Percentiles rank a stretch among this genome's conserved stretches.
Conservation (phyloP, 495 filamentous ascomycete genomes). For the Neurospora tetraspora region DNA sequence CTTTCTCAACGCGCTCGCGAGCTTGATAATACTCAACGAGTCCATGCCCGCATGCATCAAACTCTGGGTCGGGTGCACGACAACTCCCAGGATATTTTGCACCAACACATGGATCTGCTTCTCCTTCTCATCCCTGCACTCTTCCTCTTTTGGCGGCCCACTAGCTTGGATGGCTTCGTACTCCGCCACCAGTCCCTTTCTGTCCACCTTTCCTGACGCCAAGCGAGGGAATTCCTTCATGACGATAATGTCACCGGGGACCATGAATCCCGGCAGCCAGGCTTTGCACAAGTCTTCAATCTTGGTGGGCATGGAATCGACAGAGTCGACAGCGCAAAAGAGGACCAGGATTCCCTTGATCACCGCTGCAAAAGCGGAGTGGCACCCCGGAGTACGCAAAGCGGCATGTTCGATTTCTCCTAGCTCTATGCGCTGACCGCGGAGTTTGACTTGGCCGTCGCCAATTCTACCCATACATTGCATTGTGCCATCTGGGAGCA, state of each 20-base stretch:
- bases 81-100: slow-evolving; percentile 32
- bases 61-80: slow-evolving; percentile 26
- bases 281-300: slow-evolving; percentile 49
- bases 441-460: slow-evolving; percentile 70
- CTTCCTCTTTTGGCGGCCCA: neutral
- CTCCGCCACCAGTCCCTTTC: slow-evolving; percentile 48
- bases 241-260: slow-evolving; percentile 58
- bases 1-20: slow-evolving; percentile 48
- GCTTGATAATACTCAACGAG: slow-evolving; percentile 59
- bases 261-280: slow-evolving; percentile 72
- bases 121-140: slow-evolving; percentile 30
- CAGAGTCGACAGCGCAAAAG: slow-evolving; percentile 47
- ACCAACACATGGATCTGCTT: slow-evolving; percentile 38
- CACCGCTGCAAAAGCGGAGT: slow-evolving; percentile 50
- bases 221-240: slow-evolving; percentile 54
- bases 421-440: slow-evolving; percentile 74
- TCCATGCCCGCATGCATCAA: slow-evolving; percentile 55
- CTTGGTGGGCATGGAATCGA: slow-evolving; percentile 16
- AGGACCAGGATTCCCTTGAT: slow-evolving; percentile 51
- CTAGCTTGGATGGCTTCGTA: slow-evolving; percentile 29
- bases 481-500: slow-evolving; percentile 56
- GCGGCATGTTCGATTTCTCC: slow-evolving; percentile 72
- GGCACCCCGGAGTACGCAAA: slow-evolving; percentile 39
- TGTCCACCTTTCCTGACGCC: slow-evolving; percentile 71
- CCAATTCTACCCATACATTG: slow-evolving; percentile 77